Evolutionary conservation across 2,329 filamentous ascomycete genomes (phyloP).

Genomic region (Pseudogymnoascus pannorum): DNA sequence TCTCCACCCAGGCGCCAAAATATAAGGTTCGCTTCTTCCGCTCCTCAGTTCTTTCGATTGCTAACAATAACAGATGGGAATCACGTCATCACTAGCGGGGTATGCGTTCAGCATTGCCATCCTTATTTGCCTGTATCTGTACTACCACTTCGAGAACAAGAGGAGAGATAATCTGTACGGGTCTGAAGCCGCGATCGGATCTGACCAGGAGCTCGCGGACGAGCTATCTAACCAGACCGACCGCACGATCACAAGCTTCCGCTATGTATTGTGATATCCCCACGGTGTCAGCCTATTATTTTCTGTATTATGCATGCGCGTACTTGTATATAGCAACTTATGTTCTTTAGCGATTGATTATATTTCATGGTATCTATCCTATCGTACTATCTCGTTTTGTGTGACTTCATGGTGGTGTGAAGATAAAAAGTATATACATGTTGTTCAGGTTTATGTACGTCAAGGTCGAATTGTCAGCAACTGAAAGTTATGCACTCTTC

Average conservation of each 20-base stretch:
- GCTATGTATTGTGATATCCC: not conserved
- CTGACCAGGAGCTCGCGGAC: constrained; percentile 9
- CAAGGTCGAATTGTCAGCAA: not conserved
- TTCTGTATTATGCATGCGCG: not conserved
- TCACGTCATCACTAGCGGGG: not conserved
- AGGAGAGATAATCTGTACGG: not conserved
- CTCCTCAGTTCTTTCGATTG: not conserved
- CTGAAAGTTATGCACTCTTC: not conserved
- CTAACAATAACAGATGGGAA: not conserved
- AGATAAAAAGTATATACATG: not conserved
- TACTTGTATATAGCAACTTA: not conserved
- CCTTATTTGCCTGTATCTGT: constrained; percentile 3
- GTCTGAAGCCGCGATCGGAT: not conserved
- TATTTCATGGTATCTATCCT: not conserved
- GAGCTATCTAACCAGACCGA: constrained; percentile 8
- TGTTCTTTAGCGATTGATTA: not conserved
- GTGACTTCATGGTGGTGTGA: not conserved
- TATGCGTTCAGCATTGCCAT: not conserved
- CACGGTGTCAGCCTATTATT: not conserved
- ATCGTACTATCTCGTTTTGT: not conserved
- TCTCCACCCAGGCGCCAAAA: constrained; percentile 44
- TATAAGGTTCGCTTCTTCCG: constrained; percentile 35
- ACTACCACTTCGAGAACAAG: not conserved
- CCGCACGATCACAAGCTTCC: constrained; percentile 1
- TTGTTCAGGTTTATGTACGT: too few relatives aligned